phyloP scores from a whole-genome alignment of 345 rosid species.

The Eucalyptus coolabah region DNA sequence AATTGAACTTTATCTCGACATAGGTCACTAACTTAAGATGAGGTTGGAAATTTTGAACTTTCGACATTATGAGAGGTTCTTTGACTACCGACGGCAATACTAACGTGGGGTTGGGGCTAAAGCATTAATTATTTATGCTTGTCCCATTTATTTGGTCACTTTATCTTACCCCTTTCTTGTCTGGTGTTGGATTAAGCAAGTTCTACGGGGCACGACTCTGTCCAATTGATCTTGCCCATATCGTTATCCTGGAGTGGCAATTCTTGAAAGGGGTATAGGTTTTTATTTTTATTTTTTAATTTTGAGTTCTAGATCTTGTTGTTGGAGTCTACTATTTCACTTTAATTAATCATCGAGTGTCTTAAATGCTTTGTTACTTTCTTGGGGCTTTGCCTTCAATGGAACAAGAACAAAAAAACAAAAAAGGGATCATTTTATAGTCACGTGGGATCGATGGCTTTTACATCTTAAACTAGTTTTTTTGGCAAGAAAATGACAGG shows the following conservation, averaged over 20 bases:
- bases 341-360: background rate
- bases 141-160: background rate
- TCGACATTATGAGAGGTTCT: background rate
- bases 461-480: background rate
- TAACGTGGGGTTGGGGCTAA: background rate
- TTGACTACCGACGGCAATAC: background rate
- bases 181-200: background rate
- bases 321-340: background rate
- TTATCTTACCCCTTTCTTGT: background rate
- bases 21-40: background rate
- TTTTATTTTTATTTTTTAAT: background rate
- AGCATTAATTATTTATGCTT: background rate
- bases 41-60: background rate
- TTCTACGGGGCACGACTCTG: background rate
- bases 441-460: background rate
- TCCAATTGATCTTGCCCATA: background rate
- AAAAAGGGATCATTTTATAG: background rate
- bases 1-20: background rate
- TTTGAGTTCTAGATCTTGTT: background rate
- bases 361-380: background rate
- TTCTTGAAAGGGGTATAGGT: background rate
- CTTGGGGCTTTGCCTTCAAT: background rate
- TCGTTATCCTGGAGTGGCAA: background rate
- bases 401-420: background rate
- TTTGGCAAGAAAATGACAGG: background rate